Evolutionary conservation across 1,284 basidiomycete species (phyloP).

Genomic region (Gomphus bonarii): DNA sequence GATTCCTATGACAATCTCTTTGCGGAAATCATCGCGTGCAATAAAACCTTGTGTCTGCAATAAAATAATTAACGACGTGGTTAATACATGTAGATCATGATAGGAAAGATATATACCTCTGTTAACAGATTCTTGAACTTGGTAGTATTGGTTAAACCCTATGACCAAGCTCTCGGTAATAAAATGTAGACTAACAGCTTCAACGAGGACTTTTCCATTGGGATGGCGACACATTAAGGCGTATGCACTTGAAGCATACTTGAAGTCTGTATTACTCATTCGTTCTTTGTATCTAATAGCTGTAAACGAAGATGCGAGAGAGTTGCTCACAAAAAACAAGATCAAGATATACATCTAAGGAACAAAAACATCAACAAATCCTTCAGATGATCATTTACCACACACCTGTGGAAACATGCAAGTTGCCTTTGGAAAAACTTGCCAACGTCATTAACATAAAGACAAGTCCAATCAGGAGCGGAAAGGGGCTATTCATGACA

Average conservation of each 20-base stretch:
- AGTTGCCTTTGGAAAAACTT: neutral
- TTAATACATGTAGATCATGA: neutral
- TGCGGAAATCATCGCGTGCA: slow-evolving; percentile 11
- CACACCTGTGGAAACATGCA: neutral
- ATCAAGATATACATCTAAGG: neutral
- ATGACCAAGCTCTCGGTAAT: neutral
- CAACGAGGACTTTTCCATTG: neutral
- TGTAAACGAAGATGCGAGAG: neutral
- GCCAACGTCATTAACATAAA: neutral
- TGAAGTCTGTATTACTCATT: neutral
- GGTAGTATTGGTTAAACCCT: neutral
- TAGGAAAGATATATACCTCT: neutral
- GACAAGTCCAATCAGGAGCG: neutral
- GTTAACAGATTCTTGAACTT: slow-evolving; percentile 3
- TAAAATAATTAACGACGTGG: too few species aligned
- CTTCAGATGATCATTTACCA: neutral
- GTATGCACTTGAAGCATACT: slow-evolving; percentile 4
- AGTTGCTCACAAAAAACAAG: neutral
- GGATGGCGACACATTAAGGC: neutral
- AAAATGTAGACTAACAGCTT: neutral
- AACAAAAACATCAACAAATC: neutral
- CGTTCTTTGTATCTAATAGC: neutral
- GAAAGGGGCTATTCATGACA: neutral
- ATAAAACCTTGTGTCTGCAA: slow-evolving; percentile 12
- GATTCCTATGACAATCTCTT: slow-evolving; percentile 10